Evolutionary conservation across 805 yeast species (phyloP).

Genomic region (Yarrowia bubula): DNA sequence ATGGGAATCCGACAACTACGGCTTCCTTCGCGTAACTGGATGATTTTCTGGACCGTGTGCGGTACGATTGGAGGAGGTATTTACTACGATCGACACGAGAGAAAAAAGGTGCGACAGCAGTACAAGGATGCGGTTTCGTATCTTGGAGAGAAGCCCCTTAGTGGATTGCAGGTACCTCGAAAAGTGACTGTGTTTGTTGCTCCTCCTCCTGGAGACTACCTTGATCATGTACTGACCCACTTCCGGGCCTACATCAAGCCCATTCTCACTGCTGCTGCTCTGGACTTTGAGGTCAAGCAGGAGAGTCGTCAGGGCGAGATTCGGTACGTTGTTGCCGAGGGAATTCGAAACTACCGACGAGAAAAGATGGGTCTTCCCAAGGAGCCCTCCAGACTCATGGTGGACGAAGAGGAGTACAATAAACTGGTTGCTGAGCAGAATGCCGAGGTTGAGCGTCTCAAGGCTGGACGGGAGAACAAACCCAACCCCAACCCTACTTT

Average conservation of each 20-base stretch:
- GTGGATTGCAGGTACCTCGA: slow-evolving; percentile 58
- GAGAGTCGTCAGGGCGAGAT: slow-evolving; percentile 89
- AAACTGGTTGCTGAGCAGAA: slow-evolving; percentile 25
- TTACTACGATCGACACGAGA: slow-evolving; percentile 74
- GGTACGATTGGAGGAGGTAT: slow-evolving; percentile 70
- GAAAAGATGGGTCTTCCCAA: slow-evolving; percentile 38
- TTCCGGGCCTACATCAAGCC: slow-evolving; percentile 85
- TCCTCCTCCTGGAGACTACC: slow-evolving; percentile 94
- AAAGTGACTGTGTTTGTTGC: slow-evolving; percentile 80
- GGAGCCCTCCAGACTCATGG: slow-evolving; percentile 9
- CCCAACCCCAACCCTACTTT: neutral
- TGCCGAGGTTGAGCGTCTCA: slow-evolving; percentile 11
- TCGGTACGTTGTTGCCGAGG: slow-evolving; percentile 75
- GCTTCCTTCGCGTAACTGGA: slow-evolving; percentile 91
- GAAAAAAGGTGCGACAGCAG: slow-evolving; percentile 58
- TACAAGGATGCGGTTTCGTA: slow-evolving; percentile 62
- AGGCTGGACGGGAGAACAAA: slow-evolving; percentile 3
- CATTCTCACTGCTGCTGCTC: slow-evolving; percentile 73
- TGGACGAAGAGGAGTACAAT: slow-evolving; percentile 19
- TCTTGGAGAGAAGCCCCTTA: slow-evolving; percentile 50
- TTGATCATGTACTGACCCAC: slow-evolving; percentile 68
- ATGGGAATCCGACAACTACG: slow-evolving; percentile 79
- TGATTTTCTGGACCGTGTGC: slow-evolving; percentile 76
- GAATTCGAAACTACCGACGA: slow-evolving; percentile 67
- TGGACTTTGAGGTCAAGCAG: slow-evolving; percentile 75